phyloP scores from a whole-genome alignment of 495 filamentous ascomycete genomes.

The Cercophora newfieldiana region DNA sequence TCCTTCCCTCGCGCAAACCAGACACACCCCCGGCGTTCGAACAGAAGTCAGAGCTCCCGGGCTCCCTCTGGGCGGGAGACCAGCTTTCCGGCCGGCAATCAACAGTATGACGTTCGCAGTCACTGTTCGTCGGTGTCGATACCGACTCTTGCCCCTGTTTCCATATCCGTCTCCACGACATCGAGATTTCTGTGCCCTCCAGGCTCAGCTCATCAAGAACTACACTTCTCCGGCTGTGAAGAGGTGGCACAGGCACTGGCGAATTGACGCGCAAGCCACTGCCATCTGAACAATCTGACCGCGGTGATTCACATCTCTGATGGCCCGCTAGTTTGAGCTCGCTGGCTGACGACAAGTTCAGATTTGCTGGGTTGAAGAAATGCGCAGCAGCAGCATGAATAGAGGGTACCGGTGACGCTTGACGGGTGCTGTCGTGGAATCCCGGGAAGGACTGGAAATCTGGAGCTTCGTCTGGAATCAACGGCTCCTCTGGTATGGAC shows the following conservation, averaged over 20 bases:
- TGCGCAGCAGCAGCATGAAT: background rate
- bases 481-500: background rate
- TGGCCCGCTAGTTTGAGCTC: constrained; percentile 9
- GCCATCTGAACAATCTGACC: background rate
- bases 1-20: background rate
- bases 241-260: background rate
- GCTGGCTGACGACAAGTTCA: background rate
- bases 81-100: background rate
- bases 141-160: background rate
- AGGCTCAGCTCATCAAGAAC: background rate
- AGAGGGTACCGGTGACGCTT: background rate
- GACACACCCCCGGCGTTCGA: too few relatives aligned
- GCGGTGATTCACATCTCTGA: background rate
- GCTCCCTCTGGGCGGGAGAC: background rate
- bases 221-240: background rate
- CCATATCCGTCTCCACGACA: background rate
- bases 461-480: background rate
- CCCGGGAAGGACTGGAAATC: background rate
- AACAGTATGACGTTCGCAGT: background rate
- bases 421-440: background rate
- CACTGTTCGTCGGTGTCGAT: background rate
- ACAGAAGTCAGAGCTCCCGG: constrained; percentile 13
- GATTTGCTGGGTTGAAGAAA: background rate
- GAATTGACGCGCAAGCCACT: background rate
- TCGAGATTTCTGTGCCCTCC: background rate